phyloP scores from a whole-genome alignment of 2,329 filamentous ascomycete genomes.

The Venturia aucupariae region DNA sequence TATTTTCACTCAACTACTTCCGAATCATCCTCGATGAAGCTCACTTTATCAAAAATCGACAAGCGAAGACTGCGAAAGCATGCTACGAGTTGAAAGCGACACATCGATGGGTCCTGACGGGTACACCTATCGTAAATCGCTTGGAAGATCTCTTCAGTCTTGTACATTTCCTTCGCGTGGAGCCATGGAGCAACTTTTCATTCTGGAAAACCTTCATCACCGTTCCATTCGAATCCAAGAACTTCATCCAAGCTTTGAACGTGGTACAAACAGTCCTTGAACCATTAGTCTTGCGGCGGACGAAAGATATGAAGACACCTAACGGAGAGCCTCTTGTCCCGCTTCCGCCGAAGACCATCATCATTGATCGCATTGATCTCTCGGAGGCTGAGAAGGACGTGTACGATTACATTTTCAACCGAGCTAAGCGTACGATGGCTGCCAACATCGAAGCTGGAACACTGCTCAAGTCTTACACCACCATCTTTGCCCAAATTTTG shows the following conservation, averaged over 20 bases:
- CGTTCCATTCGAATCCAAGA: conserved; percentile 88
- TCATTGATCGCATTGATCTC: conserved; percentile 81
- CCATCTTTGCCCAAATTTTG: conserved; percentile 93
- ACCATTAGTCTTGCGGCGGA: conserved; percentile 86
- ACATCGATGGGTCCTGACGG: conserved; percentile 89
- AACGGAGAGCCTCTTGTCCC: conserved; percentile 73
- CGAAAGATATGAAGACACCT: conserved; percentile 97
- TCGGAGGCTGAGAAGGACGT: conserved; percentile 79
- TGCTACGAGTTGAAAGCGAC: conserved; percentile 82
- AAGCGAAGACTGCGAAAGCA: conserved; percentile 88
- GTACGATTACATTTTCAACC: conserved; percentile 80
- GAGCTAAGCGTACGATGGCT: conserved; percentile 75
- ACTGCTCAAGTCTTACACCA: conserved; percentile 89
- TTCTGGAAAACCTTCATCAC: conserved; percentile 99
- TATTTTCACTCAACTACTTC: conserved; percentile 93
- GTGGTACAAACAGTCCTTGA: conserved; percentile 96
- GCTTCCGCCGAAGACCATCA: conserved; percentile 68
- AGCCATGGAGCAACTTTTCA: conserved; percentile 97
- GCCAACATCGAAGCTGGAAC: conserved; percentile 86
- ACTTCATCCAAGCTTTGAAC: conserved; percentile 86
- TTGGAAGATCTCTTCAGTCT: conserved; percentile 91
- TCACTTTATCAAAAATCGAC: conserved; percentile 77
- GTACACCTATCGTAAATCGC: conserved; percentile 93
- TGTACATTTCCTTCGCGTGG: conserved; percentile 83
- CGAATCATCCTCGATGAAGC: conserved; percentile 92